phyloP scores from a whole-genome alignment of 192 early-diverging fungal genomes.

The Funneliformis geosporum region DNA sequence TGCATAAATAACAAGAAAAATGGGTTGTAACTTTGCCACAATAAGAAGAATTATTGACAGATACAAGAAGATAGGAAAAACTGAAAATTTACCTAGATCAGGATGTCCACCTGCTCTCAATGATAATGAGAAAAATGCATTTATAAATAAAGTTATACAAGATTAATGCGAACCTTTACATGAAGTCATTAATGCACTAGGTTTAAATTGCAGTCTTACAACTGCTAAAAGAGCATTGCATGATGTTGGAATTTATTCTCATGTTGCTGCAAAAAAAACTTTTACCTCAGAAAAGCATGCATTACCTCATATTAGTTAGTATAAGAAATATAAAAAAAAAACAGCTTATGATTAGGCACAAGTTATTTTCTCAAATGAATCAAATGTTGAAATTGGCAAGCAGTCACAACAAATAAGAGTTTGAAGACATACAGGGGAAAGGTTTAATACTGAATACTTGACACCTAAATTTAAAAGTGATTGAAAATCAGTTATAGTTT shows the following conservation, averaged over 20 bases:
- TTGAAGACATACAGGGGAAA: background rate
- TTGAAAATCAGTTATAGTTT: background rate
- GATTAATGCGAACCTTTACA: background rate
- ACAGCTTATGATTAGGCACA: background rate
- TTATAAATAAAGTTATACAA: background rate
- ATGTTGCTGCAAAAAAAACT: background rate
- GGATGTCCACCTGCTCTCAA: background rate
- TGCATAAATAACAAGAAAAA: background rate
- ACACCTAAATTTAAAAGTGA: background rate
- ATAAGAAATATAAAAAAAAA: background rate
- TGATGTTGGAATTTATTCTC: background rate
- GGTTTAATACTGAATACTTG: background rate
- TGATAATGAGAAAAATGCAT: background rate
- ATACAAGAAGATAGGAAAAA: background rate
- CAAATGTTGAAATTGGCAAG: background rate
- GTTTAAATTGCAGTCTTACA: background rate
- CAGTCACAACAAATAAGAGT: constrained; percentile 2
- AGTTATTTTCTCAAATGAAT: constrained; percentile 13
- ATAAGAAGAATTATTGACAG: background rate
- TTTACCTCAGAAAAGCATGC: background rate
- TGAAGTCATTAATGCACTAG: background rate
- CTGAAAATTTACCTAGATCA: background rate
- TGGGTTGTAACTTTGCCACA: background rate
- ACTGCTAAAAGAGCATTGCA: background rate
- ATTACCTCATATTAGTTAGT: constrained; percentile 13